Base-by-base conservation (phyloP, 805 yeast species). In the Starmerella cellae region DNA sequence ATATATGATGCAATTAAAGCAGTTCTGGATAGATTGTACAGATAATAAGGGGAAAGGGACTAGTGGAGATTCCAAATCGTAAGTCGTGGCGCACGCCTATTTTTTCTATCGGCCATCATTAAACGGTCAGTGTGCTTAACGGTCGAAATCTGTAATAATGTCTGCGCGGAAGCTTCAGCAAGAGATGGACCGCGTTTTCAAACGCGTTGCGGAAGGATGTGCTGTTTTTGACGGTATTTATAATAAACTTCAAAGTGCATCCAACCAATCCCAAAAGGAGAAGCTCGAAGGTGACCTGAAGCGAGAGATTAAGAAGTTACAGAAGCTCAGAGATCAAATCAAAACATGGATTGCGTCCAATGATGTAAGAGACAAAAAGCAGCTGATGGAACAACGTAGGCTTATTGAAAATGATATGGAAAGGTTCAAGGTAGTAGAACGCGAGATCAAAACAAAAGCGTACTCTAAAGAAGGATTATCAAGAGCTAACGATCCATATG, bases 301-400 rank as follows among this genome's bases (percentile, higher is more conserved):
- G 65, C 79, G 91, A 55, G 97, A 91, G 61, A 87, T 91, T 62
- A 88, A 91, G 63, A 88, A 85, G 61, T 69, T 88, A 44, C 98
- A 88, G 60, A 75, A 95, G 59, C 77, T 80, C 54, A 73, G 97
- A 59, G 98, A 88, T 61, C 97, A 85, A 65, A 82, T 88, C 55
- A 88, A 88, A 64, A 81, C 82, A 44, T 88, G 98, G 98, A 65
- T 85, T 59, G 75, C 88, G 34, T 87, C 88, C 52, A 82, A 79
- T 53, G 94, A 87, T 49, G 85, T 87, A 37, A 85, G 93, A 60
- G 94, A 88, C 55, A 91, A 84, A 59, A 82, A 80, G 55, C 72
- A 77, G 38, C 66, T 83, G 49, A 68, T 79, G 44, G 96, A 88
- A 55, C 81, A 85, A 56, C 68, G 91, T 48, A 67, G 70, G 53